These are phyloP conservation scores for Pseudopithomyces maydicus DNA, from an alignment of 2,329 filamentous ascomycete genomes.

Conservation along the genomic window DNA sequence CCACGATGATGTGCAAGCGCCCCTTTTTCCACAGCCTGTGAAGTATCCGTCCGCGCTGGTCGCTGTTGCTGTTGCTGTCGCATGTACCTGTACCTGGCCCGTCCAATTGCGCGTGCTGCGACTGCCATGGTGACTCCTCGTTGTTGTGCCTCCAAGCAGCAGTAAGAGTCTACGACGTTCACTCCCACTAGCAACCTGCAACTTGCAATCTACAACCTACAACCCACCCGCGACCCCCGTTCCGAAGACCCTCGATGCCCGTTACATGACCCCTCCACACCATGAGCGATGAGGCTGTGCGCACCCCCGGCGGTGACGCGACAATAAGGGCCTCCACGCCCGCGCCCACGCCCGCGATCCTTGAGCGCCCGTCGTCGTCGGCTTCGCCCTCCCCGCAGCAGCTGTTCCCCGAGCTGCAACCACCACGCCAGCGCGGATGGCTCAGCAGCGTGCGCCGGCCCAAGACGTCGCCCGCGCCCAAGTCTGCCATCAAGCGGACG, in stretches of 20 bases:
- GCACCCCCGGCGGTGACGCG: conserved; percentile 25
- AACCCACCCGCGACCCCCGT: conserved; percentile 28
- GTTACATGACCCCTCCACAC: conserved; percentile 30
- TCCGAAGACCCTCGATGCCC: conserved; percentile 33
- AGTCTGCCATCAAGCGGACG: conserved; percentile 35
- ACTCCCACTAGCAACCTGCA: conserved; percentile 11
- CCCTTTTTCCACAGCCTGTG: conserved; percentile 1
- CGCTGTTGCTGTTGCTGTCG: conserved; percentile 1
- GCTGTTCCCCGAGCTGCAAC: background rate
- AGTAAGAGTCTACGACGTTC: conserved; percentile 6
- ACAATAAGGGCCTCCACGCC: background rate
- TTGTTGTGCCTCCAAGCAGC: conserved; percentile 2
- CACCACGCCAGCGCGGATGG: conserved; percentile 33
- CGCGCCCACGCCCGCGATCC: conserved; percentile 1
- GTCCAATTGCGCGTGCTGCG: background rate
- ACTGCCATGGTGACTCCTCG: background rate
- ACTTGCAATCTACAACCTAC: conserved; percentile 39
- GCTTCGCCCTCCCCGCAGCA: background rate
- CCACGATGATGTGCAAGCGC: conserved; percentile 6
- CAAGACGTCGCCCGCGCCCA: conserved; percentile 43
- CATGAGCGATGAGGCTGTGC: conserved; percentile 40
- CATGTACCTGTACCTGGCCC: background rate
- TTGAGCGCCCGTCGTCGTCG: background rate
- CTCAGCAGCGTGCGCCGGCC: conserved; percentile 44
- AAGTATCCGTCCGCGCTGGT: background rate